Percentiles rank a stretch among this genome's conserved stretches.
Evolutionary conservation across 2,329 filamentous ascomycete species (phyloP).

Genomic region (Rachicladosporium sp.): DNA sequence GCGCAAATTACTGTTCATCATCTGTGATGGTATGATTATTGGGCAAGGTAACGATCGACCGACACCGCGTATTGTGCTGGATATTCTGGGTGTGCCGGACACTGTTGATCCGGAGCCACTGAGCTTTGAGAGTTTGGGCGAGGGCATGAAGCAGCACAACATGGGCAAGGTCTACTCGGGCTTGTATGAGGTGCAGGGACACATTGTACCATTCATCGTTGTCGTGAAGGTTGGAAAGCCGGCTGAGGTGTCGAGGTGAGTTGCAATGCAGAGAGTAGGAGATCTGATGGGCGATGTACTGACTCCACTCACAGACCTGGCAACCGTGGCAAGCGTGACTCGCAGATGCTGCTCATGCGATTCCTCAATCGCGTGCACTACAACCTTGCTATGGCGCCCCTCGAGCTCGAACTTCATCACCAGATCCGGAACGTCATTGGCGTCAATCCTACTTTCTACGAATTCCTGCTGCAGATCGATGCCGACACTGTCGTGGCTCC

Average conservation of each 20-base stretch:
- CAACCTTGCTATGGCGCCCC: slow-evolving; percentile 86
- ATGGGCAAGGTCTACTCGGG: slow-evolving; percentile 99
- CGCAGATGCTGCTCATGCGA: slow-evolving; percentile 95
- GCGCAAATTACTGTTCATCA: slow-evolving; percentile 79
- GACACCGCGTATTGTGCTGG: slow-evolving; percentile 87
- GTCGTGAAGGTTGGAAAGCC: slow-evolving; percentile 89
- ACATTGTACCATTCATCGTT: slow-evolving; percentile 95
- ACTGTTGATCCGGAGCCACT: slow-evolving; percentile 88
- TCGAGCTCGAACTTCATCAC: slow-evolving; percentile 97
- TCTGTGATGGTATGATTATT: slow-evolving; percentile 99
- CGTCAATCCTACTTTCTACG: slow-evolving; percentile 96
- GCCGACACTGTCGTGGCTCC: slow-evolving; percentile 88
- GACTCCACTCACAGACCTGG: slow-evolving; percentile 45
- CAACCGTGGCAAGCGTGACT: slow-evolving; percentile 98
- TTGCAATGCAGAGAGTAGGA: slow-evolving; percentile 18
- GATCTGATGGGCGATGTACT: slow-evolving; percentile 1
- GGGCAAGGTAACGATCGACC: slow-evolving; percentile 86
- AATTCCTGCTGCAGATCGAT: slow-evolving; percentile 92
- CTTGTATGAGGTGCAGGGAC: slow-evolving; percentile 91
- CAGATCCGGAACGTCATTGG: slow-evolving; percentile 98
- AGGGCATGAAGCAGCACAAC: slow-evolving; percentile 95
- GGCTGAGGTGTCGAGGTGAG: slow-evolving; percentile 50
- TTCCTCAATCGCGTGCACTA: slow-evolving; percentile 99
- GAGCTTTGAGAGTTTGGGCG: slow-evolving; percentile 91
- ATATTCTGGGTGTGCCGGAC: slow-evolving; percentile 91